A percentile compares a stretch with the other conserved stretches of the same genome.
These are phyloP conservation scores for Marasmius oreades DNA, from an alignment of 1,284 basidiomycete genomes.

Conservation along the genomic window DNA sequence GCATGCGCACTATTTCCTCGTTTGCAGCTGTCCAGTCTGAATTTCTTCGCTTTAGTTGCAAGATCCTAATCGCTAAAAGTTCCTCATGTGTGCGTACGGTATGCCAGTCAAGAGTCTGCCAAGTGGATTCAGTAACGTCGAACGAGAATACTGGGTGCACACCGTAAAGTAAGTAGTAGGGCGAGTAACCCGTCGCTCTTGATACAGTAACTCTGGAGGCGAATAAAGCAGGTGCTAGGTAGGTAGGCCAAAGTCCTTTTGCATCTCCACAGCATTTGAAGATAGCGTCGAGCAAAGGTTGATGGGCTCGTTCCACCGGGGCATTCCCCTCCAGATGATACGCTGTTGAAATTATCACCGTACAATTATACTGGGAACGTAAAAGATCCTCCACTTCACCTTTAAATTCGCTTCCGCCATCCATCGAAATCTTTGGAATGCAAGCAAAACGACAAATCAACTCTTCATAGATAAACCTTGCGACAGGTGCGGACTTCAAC, in stretches of 20 bases:
- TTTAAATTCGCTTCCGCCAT: slow-evolving; percentile 28
- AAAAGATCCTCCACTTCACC: slow-evolving; percentile 19
- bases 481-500: slow-evolving; percentile 17
- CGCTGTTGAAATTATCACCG: slow-evolving; percentile 21
- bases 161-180: slow-evolving; percentile 12
- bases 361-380: slow-evolving; percentile 20
- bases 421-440: slow-evolving; percentile 21
- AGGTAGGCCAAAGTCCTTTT: slow-evolving; percentile 13
- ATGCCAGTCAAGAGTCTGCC: slow-evolving; percentile 11
- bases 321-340: slow-evolving; percentile 32
- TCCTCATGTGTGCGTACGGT: slow-evolving; percentile 10
- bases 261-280: slow-evolving; percentile 20
- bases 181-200: slow-evolving; percentile 15
- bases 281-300: slow-evolving; percentile 21
- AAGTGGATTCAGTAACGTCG: slow-evolving; percentile 17
- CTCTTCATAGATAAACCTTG: slow-evolving; percentile 26
- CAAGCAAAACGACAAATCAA: slow-evolving; percentile 27
- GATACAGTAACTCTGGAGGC: slow-evolving; percentile 15
- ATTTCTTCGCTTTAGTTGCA: slow-evolving; percentile 7
- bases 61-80: slow-evolving; percentile 5
- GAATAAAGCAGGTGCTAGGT: slow-evolving; percentile 14
- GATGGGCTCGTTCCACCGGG: slow-evolving; percentile 24
- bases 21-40: background rate
- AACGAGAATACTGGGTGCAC: slow-evolving; percentile 17
- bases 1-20: background rate